Conservation (phyloP, 306 rosid genomes). For the Glycyrrhiza uralensis region DNA sequence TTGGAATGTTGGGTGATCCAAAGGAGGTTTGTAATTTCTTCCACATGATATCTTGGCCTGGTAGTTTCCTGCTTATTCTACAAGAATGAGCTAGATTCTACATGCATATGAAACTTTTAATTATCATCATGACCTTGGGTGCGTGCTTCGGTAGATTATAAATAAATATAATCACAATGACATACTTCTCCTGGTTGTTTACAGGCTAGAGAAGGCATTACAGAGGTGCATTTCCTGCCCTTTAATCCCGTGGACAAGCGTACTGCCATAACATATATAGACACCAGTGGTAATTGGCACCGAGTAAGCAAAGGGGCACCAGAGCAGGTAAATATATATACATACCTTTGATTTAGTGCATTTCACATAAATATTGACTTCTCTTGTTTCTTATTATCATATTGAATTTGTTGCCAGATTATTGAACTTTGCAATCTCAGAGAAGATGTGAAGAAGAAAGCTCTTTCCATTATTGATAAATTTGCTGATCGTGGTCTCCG, state of each 20-base stretch:
- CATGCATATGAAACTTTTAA: neutral
- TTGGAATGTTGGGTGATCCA: slow-evolving; percentile 93
- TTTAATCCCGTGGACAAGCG: slow-evolving; percentile 94
- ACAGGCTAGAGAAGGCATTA: slow-evolving; percentile 80
- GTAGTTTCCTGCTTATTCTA: neutral
- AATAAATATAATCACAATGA: neutral
- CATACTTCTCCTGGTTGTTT: neutral
- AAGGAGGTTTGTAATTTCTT: slow-evolving; percentile 54
- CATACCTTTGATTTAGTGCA: neutral
- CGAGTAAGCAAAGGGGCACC: slow-evolving; percentile 95
- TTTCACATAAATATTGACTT: neutral
- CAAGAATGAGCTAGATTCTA: neutral
- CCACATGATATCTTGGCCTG: neutral
- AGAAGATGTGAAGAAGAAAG: slow-evolving; percentile 56
- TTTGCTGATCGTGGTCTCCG: slow-evolving; percentile 95
- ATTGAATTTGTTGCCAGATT: slow-evolving; percentile 45
- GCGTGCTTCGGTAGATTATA: neutral
- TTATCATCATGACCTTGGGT: neutral
- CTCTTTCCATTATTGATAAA: slow-evolving; percentile 70
- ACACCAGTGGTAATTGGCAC: slow-evolving; percentile 63
- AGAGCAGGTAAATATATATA: slow-evolving; percentile 57
- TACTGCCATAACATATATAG: slow-evolving; percentile 85
- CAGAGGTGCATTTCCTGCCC: slow-evolving; percentile 82
- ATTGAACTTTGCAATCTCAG: slow-evolving; percentile 70
- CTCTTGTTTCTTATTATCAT: slow-evolving; percentile 8